Evolutionary conservation across 768 basidiomycete species (phyloP).

Genomic region (Plicaturopsis crispa): DNA sequence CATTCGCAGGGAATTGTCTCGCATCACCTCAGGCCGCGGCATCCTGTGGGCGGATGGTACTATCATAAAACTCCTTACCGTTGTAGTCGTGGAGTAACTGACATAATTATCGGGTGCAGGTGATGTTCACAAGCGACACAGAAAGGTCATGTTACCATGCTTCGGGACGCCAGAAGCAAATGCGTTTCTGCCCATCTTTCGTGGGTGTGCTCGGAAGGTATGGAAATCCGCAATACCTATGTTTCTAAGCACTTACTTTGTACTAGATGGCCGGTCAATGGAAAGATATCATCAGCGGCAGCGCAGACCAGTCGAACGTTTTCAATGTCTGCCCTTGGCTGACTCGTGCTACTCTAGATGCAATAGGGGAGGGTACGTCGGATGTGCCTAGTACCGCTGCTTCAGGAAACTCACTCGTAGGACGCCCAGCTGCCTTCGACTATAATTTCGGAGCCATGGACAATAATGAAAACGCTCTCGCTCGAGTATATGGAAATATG

Average conservation of each 20-base stretch:
- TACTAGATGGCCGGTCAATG: constrained; percentile 40
- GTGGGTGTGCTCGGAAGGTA: constrained; percentile 14
- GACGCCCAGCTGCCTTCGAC: constrained; percentile 24
- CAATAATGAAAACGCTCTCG: constrained; percentile 43
- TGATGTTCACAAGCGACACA: constrained; percentile 19
- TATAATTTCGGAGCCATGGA: constrained; percentile 51
- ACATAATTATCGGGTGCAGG: too few relatives aligned
- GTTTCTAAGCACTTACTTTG: background rate
- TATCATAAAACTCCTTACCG: background rate
- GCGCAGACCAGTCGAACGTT: constrained; percentile 28
- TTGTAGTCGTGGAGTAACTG: too few relatives aligned
- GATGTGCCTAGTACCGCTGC: too few relatives aligned
- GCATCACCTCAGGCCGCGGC: constrained; percentile 43
- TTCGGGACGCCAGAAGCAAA: constrained; percentile 35
- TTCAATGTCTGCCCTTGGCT: constrained; percentile 30
- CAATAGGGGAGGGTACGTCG: constrained; percentile 26
- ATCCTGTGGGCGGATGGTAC: constrained; percentile 48
- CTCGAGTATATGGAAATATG: constrained; percentile 45
- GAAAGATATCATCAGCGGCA: constrained; percentile 41
- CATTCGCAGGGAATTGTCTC: constrained; percentile 40
- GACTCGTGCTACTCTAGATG: constrained; percentile 27
- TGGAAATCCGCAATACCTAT: background rate
- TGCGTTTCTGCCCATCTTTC: constrained; percentile 15
- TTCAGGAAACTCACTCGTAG: background rate
- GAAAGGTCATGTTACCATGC: constrained; percentile 27